Evolutionary conservation across 1,284 basidiomycete genomes (phyloP), one percentile per base, ranked within the genome.

Genomic region (Macrocystidia cucumis): DNA sequence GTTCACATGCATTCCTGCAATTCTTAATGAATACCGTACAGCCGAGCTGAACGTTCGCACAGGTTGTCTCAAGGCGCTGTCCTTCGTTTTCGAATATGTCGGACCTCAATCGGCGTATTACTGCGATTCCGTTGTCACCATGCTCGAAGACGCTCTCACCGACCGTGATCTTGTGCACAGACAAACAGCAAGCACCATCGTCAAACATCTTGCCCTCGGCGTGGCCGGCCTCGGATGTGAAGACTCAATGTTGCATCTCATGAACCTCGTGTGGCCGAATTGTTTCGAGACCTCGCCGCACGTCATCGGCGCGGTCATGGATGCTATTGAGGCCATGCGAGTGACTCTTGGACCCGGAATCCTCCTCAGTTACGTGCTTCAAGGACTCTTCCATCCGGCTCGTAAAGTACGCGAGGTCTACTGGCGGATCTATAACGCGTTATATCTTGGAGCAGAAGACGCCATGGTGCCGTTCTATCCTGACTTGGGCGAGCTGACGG

Each of bases 81-180:
- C 93, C 3, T 99, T 97, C 71, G 86, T 99, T 41, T 98, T 98
- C 55, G 96, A 98, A 69, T 98, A 99, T 54, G 95, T 98, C 50
- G 96, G 96, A n/a, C 96, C 97, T 26, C 95, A 98, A 69, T 93
- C 91, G 18, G 95, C 96, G 24, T 96, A 97, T 66, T 99, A 98
- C 57, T 87, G 88, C 52, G 91, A 98, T 62, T 95, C 91, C 1
- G 91, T 98, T 12, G 87, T 98, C 37, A 93, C 91, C 8, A 92
- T 97, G 74, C 78, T 99, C 28, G 96, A 98, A 61, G 96, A 98
- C 49, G 93, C 95, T 1, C 72, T 98, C 34, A 98, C 93, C 11
- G 96, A 99, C 58, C 86, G 96, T 42, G 96, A 98, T 54, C 82
- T 96, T 35, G 96, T 99, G 18, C 96, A 98, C 57, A 85, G 96